Evolutionary conservation across 2,329 filamentous ascomycete genomes (phyloP), one percentile per base, ranked within the genome.

Genomic region (Septoria petroselini): DNA sequence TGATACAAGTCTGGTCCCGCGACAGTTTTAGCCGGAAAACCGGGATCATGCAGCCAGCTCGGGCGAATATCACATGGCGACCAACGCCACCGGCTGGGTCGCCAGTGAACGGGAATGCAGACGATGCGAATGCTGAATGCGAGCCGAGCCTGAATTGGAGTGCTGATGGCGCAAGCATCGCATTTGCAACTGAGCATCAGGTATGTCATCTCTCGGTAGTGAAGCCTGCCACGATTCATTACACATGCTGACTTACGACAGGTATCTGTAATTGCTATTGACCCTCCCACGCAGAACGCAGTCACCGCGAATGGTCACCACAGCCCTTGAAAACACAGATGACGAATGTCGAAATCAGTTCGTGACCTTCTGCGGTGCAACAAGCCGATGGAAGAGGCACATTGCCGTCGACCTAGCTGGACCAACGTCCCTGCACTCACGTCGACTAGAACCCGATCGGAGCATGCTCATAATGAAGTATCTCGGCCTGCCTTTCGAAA

Each of bases 161-260:
- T 61, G 68, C 68, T 9, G 73, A 79, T 61, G 76, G 76, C n/a
- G 75, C 75, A 58, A 76, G 72, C 58, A 66, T 80, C 49, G 74
- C 73, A 1, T 75, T 77, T 59, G 62, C 62, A 4, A 52, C 56
- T 1, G 62, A 62, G 23, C 71, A 70, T 54, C 71, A 76, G 71
- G 76, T 78, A 66, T 33, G 67, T 38, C 18, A 34, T 27, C 3
- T 18, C 8, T 8, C 14, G 12, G 11, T 11, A 12, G 17, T 18
- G 11, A n/a, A 23, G 8, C 3, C 15, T 30, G 15, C 5, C 19
- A 17, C 9, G 7, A 17, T 11, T 21, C n/a, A 14, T 23, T 6
- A 14, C 21, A 35, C 19, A 8, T n/a, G 23, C 33, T 45, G n/a
- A 45, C 21, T 23, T 15, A 25, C 34, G 14, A 7, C 21, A 45